Evolutionary conservation across 148 eudicot species (phyloP), one percentile per base, ranked within the genome.

Genomic region (Rhododendron henanense): DNA sequence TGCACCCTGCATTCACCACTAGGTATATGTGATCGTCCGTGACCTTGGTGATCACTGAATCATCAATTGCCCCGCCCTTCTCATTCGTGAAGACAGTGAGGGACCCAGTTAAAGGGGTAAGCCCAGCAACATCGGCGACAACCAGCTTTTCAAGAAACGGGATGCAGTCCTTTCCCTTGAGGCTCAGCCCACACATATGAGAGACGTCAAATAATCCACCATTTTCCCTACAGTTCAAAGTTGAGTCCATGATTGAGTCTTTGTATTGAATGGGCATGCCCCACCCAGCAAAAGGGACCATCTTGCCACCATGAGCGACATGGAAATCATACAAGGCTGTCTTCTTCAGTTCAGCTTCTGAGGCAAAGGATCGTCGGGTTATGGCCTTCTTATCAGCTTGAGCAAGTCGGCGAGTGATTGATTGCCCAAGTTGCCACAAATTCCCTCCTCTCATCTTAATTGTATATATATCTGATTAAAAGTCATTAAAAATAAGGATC

Each of bases 231-330:
- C 98, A 95, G 73, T 97, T 97, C 44, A 94, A 55, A 47, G 99
- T 95, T 5, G 98, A 95, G 85, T 97, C 99, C 95, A 97, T 97
- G 75, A 97, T 97, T 4, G 99, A 94, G 86, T 97, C 99, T 87
- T 95, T 97, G 94, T 97, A 97, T 88, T 97, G 99, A 84, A 97
- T 97, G 69, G 99, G 99, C 99, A 97, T 95, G 89, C 98, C 94
- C 95, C 98, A 95, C 47, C 99, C 98, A 41, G 98, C 98, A 93
- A 97, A 97, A n/a, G 99, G 99, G n/a, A 97, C 99, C 98, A 95
- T 97, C 88, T 97, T 97, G 59, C 94, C 99, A 55, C 98, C 98
- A 90, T 97, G 37, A 48, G 92, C 91, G 44, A 94, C 98, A 87
- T 97, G 98, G 89, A 97, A 97, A 85, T 97, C 98, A 82, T 92